These are phyloP conservation scores for Solanum virginianum DNA, from an alignment of 257 asterid genomes.

Conservation along the genomic window DNA sequence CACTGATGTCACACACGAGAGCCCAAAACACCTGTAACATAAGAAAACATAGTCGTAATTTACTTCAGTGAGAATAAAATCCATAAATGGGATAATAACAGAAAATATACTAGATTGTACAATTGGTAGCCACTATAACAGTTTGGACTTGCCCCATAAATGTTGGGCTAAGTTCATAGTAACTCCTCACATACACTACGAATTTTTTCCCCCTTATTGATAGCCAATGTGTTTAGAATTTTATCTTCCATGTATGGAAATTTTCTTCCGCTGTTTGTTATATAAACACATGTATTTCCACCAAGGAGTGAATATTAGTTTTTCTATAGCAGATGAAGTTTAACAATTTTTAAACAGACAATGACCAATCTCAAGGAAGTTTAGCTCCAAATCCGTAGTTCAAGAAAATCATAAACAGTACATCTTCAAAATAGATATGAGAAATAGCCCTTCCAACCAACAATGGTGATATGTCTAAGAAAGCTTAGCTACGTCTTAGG, in stretches of 20 bases:
- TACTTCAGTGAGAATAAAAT: background rate
- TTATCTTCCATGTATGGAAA: background rate
- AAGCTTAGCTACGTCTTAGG: background rate
- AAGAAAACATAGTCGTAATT: slow-evolving; percentile 9
- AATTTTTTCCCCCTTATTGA: background rate
- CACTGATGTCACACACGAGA: slow-evolving; percentile 28
- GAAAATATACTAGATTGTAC: background rate
- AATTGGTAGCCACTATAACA: background rate
- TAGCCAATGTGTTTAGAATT: background rate
- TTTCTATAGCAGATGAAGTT: background rate
- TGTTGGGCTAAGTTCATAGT: background rate
- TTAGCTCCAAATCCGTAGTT: background rate
- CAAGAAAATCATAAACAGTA: background rate
- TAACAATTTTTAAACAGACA: background rate
- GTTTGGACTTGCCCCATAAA: background rate
- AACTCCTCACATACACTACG: background rate
- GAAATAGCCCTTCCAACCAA: background rate
- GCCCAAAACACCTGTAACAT: slow-evolving; percentile 53
- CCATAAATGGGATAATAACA: background rate
- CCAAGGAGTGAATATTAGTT: background rate
- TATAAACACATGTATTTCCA: background rate
- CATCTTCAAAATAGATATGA: background rate
- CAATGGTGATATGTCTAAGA: background rate
- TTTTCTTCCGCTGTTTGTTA: background rate
- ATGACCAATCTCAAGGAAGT: background rate